Evolutionary conservation across 805 yeast species (phyloP).

Genomic region (Monosporozyma siamensis): DNA sequence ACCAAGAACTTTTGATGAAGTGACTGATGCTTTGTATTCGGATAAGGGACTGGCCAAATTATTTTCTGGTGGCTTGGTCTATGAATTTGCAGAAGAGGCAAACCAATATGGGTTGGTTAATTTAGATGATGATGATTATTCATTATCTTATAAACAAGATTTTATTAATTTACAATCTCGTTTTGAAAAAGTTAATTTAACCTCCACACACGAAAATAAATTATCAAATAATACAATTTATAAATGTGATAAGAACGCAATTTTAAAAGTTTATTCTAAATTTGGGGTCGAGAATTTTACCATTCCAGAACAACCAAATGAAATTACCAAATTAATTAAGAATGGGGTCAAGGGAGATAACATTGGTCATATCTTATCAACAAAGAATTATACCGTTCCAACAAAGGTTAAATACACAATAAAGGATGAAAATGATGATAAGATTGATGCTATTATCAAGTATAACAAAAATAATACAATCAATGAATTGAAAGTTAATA

Average conservation of each 20-base stretch:
- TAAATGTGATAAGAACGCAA: slow-evolving; percentile 34
- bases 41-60: slow-evolving; percentile 50
- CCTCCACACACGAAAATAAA: slow-evolving; percentile 32
- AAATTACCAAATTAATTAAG: slow-evolving; percentile 35
- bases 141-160: slow-evolving; percentile 38
- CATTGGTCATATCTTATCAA: slow-evolving; percentile 35
- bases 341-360: slow-evolving; percentile 41
- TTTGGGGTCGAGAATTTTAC: slow-evolving; percentile 39
- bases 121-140: slow-evolving; percentile 36
- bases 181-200: slow-evolving; percentile 31
- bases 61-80: slow-evolving; percentile 87
- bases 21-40: slow-evolving; percentile 49
- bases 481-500: slow-evolving; percentile 26
- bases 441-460: slow-evolving; percentile 32
- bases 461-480: slow-evolving; percentile 31
- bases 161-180: slow-evolving; percentile 41
- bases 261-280: slow-evolving; percentile 31
- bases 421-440: slow-evolving; percentile 29
- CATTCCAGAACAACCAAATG: slow-evolving; percentile 41
- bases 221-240: slow-evolving; percentile 27
- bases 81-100: slow-evolving; percentile 74
- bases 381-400: slow-evolving; percentile 28
- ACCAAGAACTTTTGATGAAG: slow-evolving; percentile 84
- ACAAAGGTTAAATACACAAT: slow-evolving; percentile 36
- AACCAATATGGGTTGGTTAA: slow-evolving; percentile 70